Percentiles rank a stretch among this genome's conserved stretches.
Evolutionary conservation across 306 rosid genomes (phyloP).

Genomic region (Malus orientalis): DNA sequence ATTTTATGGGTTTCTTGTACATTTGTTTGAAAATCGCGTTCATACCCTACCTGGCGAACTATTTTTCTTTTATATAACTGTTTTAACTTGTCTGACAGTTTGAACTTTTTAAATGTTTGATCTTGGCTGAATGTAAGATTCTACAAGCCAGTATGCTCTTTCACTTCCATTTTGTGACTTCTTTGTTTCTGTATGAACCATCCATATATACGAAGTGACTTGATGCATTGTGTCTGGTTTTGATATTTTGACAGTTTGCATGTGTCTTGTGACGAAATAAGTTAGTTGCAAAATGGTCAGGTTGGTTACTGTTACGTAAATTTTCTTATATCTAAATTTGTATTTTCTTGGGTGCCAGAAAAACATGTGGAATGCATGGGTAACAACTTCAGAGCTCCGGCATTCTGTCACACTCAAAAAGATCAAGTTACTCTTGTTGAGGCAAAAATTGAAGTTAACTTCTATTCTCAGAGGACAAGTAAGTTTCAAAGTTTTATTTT

Average conservation of each 20-base stretch:
- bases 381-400: conserved; percentile 86
- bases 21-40: not conserved
- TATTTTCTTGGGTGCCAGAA: conserved; percentile 43
- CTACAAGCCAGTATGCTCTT: not conserved
- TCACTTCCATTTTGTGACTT: not conserved
- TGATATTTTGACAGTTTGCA: not conserved
- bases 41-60: not conserved
- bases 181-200: not conserved
- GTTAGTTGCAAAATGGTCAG: not conserved
- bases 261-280: not conserved
- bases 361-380: conserved; percentile 98
- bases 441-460: conserved; percentile 90
- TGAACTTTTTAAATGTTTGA: not conserved
- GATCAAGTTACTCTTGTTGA: conserved; percentile 83
- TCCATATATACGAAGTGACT: not conserved
- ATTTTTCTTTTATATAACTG: not conserved
- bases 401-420: conserved; percentile 93
- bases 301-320: conserved; percentile 12
- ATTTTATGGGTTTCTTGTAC: not conserved
- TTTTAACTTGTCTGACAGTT: not conserved
- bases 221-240: not conserved
- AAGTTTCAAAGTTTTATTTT: conserved; percentile 28
- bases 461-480: conserved; percentile 93
- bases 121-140: not conserved
- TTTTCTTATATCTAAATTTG: conserved; percentile 25